These are phyloP conservation scores for Cryptococcus hybrid DNA, from an alignment of 1,284 basidiomycete genomes.

Conservation along the genomic window DNA sequence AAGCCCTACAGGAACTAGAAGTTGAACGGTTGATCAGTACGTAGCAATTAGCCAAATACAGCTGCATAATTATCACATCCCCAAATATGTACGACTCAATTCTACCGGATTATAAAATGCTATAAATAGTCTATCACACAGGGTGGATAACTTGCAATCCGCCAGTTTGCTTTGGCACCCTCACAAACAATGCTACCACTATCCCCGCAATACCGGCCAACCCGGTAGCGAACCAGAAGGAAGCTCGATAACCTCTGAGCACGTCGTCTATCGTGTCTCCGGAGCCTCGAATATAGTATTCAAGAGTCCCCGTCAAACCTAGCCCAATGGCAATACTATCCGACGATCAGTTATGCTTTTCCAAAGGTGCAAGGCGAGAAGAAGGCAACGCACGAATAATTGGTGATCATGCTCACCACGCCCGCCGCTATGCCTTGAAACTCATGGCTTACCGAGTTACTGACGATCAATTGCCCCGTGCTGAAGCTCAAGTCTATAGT, in stretches of 20 bases:
- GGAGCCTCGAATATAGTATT: slow-evolving; percentile 10
- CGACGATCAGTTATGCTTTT: background rate
- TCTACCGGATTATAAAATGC: no score
- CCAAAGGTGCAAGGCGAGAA: background rate
- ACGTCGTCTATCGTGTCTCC: slow-evolving; percentile 1
- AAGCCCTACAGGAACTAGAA: no score
- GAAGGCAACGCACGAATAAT: slow-evolving; percentile 14
- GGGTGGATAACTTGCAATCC: no score
- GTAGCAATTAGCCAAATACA: no score
- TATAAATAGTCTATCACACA: no score
- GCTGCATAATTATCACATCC: no score
- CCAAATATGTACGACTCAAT: no score
- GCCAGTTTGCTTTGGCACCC: slow-evolving; percentile 3
- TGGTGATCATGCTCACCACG: slow-evolving; percentile 22
- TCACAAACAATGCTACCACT: slow-evolving; percentile 20
- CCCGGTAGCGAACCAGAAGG: slow-evolving; percentile 13
- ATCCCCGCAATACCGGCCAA: slow-evolving; percentile 14
- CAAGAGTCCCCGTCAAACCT: slow-evolving; percentile 21
- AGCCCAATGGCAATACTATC: slow-evolving; percentile 17
- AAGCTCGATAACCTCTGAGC: slow-evolving; percentile 18
- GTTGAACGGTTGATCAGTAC: no score
- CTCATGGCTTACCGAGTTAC: slow-evolving; percentile 18
- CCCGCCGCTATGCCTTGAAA: slow-evolving; percentile 27
- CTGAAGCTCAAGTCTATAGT: slow-evolving; percentile 11
- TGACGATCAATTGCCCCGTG: slow-evolving; percentile 15